Evolutionary conservation across 345 rosid genomes (phyloP), one percentile per base, ranked within the genome.

Genomic region (Moricandia arvensis): DNA sequence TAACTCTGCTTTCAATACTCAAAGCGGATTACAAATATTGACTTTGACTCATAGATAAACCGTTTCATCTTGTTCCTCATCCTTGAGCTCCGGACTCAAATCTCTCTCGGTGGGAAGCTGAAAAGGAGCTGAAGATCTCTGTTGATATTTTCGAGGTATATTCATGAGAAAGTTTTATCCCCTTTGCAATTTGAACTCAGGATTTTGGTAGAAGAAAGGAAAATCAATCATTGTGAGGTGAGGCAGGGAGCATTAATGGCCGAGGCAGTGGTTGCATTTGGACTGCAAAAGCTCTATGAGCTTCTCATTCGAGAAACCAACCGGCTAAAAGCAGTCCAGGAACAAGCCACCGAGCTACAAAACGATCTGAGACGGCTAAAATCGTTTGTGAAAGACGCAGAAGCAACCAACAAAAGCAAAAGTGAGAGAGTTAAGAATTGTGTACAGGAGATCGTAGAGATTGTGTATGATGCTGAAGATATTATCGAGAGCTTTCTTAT

Each of bases 401-500:
- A 58, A 12, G 34, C 7, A 58, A 58, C 34, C 34, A 13, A 12
- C 0, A 58, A 12, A 58, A 27, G 17, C 9, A 27, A 12, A 27
- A 27, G 62, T 8, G 62, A 27, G 62, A 58, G 62, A 29, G 62
- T 58, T 6, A 58, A 27, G 62, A 58, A 12, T 1, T 58, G 62
- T 3, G 0, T 58, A 27, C 62, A 58, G 13, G 62, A 58, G 34
- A 58, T 58, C 8, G 34, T 27, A 58, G 62, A 58, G 17, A 26
- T 58, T 27, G 34, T 58, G 62, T 58, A 58, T 6, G 62, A 58
- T 6, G 62, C 35, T 27, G 62, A 58, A 27, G 62, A 58, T 16
- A 58, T 58, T 2, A 27, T 58, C 62, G 68, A 71, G 66, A 29
- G 16, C 29, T 59, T 71, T 71, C 58, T 71, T 41, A 27, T 71